Evolutionary conservation across 1,284 basidiomycete genomes (phyloP).

Genomic region (Cryptococcus sp.): DNA sequence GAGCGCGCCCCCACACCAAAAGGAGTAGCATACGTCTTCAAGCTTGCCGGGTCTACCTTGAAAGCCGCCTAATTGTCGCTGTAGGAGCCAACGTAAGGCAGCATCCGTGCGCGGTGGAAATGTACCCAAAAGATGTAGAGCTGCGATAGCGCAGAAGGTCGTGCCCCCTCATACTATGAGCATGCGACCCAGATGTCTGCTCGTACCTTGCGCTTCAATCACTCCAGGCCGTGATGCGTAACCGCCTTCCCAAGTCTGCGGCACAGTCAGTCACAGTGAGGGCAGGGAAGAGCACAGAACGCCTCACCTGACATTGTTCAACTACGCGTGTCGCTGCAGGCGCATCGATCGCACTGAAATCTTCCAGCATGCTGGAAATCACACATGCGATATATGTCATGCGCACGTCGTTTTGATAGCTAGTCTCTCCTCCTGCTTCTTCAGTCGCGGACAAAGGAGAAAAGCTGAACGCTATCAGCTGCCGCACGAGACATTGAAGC

Average conservation of each 20-base stretch:
- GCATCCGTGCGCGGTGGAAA: not conserved
- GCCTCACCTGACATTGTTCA: slow-evolving; percentile 66
- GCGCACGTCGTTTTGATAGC: slow-evolving; percentile 57
- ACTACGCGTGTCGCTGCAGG: slow-evolving; percentile 66
- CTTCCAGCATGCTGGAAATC: slow-evolving; percentile 72
- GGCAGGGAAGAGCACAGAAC: slow-evolving; percentile 1
- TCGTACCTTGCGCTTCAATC: slow-evolving; percentile 77
- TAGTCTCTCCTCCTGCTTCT: slow-evolving; percentile 13
- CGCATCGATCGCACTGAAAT: slow-evolving; percentile 73
- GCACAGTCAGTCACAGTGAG: not conserved
- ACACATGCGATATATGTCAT: slow-evolving; percentile 84
- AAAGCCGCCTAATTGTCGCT: slow-evolving; percentile 79
- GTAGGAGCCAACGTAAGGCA: slow-evolving; percentile 72
- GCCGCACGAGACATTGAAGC: slow-evolving; percentile 18
- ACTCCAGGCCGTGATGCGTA: slow-evolving; percentile 76
- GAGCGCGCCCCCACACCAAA: slow-evolving; percentile 84
- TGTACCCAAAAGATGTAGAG: slow-evolving; percentile 61
- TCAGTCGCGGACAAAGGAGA: slow-evolving; percentile 70
- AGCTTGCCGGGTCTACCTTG: slow-evolving; percentile 81
- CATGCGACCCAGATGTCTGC: not conserved
- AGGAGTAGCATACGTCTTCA: slow-evolving; percentile 90
- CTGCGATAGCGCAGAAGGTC: slow-evolving; percentile 86
- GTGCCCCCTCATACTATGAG: slow-evolving; percentile 68
- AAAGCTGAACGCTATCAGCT: slow-evolving; percentile 61
- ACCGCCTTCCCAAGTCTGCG: slow-evolving; percentile 89